Conservation (phyloP, 208 protist genomes). For the Leishmania martiniquensis region DNA sequence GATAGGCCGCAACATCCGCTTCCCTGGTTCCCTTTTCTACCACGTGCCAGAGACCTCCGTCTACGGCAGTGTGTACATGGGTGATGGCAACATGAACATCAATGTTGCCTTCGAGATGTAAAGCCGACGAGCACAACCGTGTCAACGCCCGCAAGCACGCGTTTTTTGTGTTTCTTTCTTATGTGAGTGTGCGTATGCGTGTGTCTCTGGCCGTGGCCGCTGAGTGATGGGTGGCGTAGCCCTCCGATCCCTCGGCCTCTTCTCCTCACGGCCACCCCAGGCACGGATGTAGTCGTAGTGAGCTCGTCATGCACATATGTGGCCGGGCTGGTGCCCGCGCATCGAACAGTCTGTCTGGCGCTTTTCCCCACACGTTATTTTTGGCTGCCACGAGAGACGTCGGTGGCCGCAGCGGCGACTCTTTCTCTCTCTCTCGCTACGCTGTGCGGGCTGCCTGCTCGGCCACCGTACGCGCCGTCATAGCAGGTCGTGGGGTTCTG, state of each 20-base stretch:
- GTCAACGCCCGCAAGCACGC: no score
- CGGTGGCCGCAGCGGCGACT: no score
- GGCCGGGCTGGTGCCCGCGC: neutral
- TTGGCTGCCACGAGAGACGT: no score
- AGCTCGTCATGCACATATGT: neutral
- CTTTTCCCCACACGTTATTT: neutral
- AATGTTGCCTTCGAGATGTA: conserved; percentile 83
- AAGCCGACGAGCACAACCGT: neutral
- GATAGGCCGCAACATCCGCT: conserved; percentile 63
- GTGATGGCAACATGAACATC: conserved; percentile 82
- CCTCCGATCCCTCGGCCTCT: neutral
- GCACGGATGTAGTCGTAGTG: conserved; percentile 3
- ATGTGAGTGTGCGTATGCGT: neutral
- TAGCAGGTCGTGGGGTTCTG: no score
- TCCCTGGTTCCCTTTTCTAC: conserved; percentile 80
- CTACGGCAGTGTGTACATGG: conserved; percentile 87
- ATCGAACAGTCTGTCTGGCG: neutral
- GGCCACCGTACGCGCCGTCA: no score
- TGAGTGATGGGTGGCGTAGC: neutral
- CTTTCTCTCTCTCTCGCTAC: no score
- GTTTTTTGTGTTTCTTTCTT: neutral
- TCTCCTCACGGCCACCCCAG: neutral
- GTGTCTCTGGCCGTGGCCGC: neutral
- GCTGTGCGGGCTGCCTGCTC: no score
- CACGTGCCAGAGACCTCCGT: conserved; percentile 79